phyloP scores from a whole-genome alignment of 768 basidiomycete genomes.

The Tylopilus sp. region DNA sequence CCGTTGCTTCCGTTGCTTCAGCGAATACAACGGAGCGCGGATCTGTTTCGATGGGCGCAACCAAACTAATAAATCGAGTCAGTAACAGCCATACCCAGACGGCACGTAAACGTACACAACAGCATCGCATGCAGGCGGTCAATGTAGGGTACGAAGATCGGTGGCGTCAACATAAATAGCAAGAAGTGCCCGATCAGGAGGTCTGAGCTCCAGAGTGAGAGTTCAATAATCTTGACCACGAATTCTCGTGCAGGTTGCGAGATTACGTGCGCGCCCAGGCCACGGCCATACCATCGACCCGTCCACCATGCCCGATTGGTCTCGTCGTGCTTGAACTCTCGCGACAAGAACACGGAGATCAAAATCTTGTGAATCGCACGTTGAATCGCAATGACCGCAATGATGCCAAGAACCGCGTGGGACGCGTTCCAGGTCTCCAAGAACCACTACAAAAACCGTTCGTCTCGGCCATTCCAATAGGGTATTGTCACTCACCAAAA shows the following conservation, averaged over 20 bases:
- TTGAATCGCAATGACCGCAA: slow-evolving; percentile 89
- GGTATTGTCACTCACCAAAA: slow-evolving; percentile 60
- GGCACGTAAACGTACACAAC: slow-evolving; percentile 55
- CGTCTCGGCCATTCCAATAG: slow-evolving; percentile 2
- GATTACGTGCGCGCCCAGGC: slow-evolving; percentile 86
- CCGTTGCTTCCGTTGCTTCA: slow-evolving; percentile 86
- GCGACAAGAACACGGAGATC: slow-evolving; percentile 90
- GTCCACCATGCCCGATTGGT: slow-evolving; percentile 99
- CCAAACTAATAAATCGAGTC: slow-evolving; percentile 64
- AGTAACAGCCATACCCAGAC: slow-evolving; percentile 7
- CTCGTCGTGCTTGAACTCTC: slow-evolving; percentile 99
- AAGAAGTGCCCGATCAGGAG: slow-evolving; percentile 85
- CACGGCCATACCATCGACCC: slow-evolving; percentile 94
- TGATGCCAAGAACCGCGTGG: slow-evolving; percentile 90
- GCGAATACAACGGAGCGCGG: slow-evolving; percentile 84
- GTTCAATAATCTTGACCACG: slow-evolving; percentile 95
- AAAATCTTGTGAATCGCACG: slow-evolving; percentile 90
- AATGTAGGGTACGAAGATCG: slow-evolving; percentile 86
- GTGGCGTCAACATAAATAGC: slow-evolving; percentile 86
- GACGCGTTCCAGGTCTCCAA: slow-evolving; percentile 88
- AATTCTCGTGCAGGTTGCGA: slow-evolving; percentile 98
- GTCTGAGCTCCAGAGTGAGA: slow-evolving; percentile 94
- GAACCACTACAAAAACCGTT: slow-evolving; percentile 68
- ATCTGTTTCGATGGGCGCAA: slow-evolving; percentile 92
- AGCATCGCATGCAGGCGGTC: slow-evolving; percentile 89